A percentile compares a stretch with the other conserved stretches of the same genome.
These are phyloP conservation scores for Singerocomus rubriflavus DNA, from an alignment of 1,284 basidiomycete species.

Conservation along the genomic window DNA sequence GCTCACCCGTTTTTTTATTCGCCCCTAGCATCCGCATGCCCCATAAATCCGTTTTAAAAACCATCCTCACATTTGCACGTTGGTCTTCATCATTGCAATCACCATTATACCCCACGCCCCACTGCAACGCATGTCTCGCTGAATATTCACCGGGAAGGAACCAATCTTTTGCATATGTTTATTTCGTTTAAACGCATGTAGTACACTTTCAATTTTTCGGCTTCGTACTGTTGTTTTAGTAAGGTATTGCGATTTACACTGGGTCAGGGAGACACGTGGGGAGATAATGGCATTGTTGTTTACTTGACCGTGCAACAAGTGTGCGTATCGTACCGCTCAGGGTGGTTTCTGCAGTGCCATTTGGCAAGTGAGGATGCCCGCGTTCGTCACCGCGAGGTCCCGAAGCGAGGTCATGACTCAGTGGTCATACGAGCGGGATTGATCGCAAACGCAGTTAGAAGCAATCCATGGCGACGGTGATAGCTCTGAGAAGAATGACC, in stretches of 20 bases:
- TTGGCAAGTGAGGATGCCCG: background rate
- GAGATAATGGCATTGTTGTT: background rate
- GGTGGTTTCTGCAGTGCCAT: background rate
- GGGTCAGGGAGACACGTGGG: background rate
- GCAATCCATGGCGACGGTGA: background rate
- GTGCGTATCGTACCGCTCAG: background rate
- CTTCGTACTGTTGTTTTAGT: constrained; percentile 24
- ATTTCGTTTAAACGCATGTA: constrained; percentile 19
- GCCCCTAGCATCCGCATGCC: constrained; percentile 9
- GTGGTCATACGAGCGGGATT: background rate
- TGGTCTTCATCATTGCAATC: constrained; percentile 2
- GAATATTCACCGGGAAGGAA: constrained; percentile 1
- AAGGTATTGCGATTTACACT: background rate
- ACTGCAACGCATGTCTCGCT: background rate
- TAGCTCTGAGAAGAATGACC: no score
- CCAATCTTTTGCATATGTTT: constrained; percentile 6
- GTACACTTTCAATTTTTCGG: constrained; percentile 22
- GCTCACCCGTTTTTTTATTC: constrained; percentile 10
- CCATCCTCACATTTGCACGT: background rate
- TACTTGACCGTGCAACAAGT: background rate
- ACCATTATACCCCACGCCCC: constrained; percentile 3
- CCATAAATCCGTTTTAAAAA: constrained; percentile 7
- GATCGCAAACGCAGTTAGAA: background rate
- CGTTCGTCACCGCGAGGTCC: background rate
- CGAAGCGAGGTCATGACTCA: background rate